Base-by-base conservation (phyloP, 2,329 filamentous ascomycete genomes). In the Chrysosporium keratinophilum region DNA sequence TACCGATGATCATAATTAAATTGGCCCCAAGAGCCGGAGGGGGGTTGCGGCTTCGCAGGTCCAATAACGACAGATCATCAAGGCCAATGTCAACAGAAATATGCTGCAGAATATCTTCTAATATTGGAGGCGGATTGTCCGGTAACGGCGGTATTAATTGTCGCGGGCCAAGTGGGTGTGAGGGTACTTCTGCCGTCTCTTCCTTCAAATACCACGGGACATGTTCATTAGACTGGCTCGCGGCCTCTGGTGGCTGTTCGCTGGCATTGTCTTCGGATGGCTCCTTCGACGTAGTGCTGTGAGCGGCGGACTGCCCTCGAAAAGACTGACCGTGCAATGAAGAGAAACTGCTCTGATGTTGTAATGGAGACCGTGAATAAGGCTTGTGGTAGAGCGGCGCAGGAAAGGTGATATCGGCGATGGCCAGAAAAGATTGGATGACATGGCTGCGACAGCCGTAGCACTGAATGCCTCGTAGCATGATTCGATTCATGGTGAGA, bases 1-100 rank as follows among this genome's bases (percentile, higher is more conserved):
- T 95, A 40, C 86, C 89, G 59, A 98, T 82, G 31, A 98, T 72
- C 93, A 97, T 97, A 52, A 98, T 78, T 28, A 96, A 77, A 62
- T 91, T 90, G 1, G 87, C 81, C 1, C 93, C 93, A 1, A 98
- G 78, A 0, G 90, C 90, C 0, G 91, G 84, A 0, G 90, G 87
- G 0, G 90, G 89, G 62, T 96, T 87, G 48, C 97, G 77, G 37
- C 80, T 74, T 54, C 93, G 87, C 33, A 98, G 76, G 65, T 98
- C 93, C 46, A 95, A 76, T 5, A 98, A 71, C 1, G 77, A 77
- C 45, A 98, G 75, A 54, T 89, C 80, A 65, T 96, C 88, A 40
- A 98, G 75, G 35, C 93, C 93, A 60, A 95, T 81, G 31, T 95
- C 87, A 56, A 90, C 80, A 5, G 87, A 89, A 1, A 88, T 77